These are phyloP conservation scores for Cystofilobasidium capitatum DNA, from an alignment of 768 basidiomycete species.

Conservation along the genomic window DNA sequence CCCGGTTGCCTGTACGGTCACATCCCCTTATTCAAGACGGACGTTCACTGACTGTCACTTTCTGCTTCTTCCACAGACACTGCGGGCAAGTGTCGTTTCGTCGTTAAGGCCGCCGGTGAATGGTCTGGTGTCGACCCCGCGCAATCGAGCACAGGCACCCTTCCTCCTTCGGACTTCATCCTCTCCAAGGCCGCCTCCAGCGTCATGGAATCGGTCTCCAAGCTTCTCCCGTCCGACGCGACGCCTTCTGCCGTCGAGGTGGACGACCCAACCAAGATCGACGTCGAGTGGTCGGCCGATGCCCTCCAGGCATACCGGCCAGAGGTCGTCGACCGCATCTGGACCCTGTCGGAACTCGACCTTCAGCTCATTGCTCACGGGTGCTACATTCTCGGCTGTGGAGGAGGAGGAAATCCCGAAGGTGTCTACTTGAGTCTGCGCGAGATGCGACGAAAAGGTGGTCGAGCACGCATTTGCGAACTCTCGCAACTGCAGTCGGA, in stretches of 20 bases:
- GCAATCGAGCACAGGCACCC: conserved; percentile 15
- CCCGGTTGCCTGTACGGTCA: conserved; percentile 41
- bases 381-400: conserved; percentile 54
- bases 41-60: too few relatives aligned
- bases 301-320: conserved; percentile 42
- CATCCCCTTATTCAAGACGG: conserved; percentile 47
- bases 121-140: conserved; percentile 26
- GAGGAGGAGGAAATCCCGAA: conserved; percentile 56
- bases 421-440: conserved; percentile 46
- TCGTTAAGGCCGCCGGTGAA: conserved; percentile 56
- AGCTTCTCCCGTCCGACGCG: too few relatives aligned
- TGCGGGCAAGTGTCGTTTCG: conserved; percentile 42
- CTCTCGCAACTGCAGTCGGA: conserved; percentile 44
- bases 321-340: conserved; percentile 41
- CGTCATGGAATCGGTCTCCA: conserved; percentile 2
- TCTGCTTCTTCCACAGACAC: conserved; percentile 27
- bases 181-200: neutral
- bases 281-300: conserved; percentile 23
- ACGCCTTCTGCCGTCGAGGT: neutral
- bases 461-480: conserved; percentile 46
- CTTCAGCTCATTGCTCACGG: conserved; percentile 55
- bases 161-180: conserved; percentile 16
- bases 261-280: conserved; percentile 3
- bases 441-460: conserved; percentile 50
- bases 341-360: conserved; percentile 47